phyloP scores from a whole-genome alignment of 352 stramenopile species.

The Ophiocytium majus region DNA sequence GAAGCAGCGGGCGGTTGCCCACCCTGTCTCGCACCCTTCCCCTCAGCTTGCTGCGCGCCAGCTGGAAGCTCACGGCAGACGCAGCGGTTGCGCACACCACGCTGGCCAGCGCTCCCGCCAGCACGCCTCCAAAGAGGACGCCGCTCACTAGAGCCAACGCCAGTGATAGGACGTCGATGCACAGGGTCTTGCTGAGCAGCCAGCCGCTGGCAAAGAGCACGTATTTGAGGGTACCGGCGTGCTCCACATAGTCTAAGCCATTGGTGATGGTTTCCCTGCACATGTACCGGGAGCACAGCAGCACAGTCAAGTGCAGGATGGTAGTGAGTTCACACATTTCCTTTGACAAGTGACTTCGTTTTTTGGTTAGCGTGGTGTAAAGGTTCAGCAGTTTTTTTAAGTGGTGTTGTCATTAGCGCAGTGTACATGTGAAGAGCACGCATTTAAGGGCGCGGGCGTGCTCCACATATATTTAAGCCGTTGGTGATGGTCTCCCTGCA shows the following conservation, averaged over 20 bases:
- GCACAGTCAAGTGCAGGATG: too few relatives aligned
- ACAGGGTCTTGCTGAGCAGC: conserved; percentile 69
- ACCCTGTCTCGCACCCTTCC: conserved; percentile 42
- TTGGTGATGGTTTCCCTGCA: conserved; percentile 32
- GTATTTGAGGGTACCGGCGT: conserved; percentile 51
- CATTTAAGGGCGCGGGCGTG: too few relatives aligned
- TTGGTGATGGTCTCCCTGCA: too few relatives aligned
- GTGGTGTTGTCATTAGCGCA: too few relatives aligned
- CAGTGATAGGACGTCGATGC: conserved; percentile 68
- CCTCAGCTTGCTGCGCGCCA: conserved; percentile 49
- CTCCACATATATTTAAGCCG: too few relatives aligned
- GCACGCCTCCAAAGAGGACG: conserved; percentile 71
- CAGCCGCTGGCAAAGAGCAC: conserved; percentile 61
- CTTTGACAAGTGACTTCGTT: too few relatives aligned
- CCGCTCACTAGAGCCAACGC: conserved; percentile 65
- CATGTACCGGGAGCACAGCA: too few relatives aligned
- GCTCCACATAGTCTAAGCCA: neutral
- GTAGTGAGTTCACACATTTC: conserved; percentile 5
- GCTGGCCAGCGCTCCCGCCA: conserved; percentile 65
- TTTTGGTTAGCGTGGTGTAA: too few relatives aligned
- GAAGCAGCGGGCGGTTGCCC: conserved; percentile 60
- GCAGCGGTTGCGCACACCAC: conserved; percentile 66
- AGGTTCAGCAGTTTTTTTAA: neutral
- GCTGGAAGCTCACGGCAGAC: conserved; percentile 63
- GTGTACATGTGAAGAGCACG: too few relatives aligned